A percentile compares a stretch with the other conserved stretches of the same genome.
phyloP scores from a whole-genome alignment of 139 green algal species.

The Deuterostichococcus epilithicus region DNA sequence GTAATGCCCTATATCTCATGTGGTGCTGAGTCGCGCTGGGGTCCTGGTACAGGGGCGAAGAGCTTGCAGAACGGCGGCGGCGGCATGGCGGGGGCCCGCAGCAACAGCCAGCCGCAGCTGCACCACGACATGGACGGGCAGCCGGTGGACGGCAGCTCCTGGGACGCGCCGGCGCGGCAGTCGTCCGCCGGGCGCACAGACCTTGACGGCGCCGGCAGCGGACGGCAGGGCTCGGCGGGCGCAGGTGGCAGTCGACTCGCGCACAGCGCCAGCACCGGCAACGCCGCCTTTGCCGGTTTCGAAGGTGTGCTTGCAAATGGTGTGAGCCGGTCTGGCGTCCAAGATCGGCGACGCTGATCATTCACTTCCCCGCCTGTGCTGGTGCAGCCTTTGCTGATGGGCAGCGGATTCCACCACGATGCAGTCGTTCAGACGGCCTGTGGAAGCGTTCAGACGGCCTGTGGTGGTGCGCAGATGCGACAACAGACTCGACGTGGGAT shows the following conservation, averaged over 20 bases:
- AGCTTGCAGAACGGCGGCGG: background rate
- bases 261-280: slow-evolving; percentile 3
- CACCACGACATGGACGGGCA: slow-evolving; percentile 12
- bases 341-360: background rate
- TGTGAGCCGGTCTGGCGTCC: background rate
- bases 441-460: too few relatives aligned
- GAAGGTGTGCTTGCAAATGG: slow-evolving; percentile 6
- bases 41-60: background rate
- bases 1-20: too few relatives aligned
- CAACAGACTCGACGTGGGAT: slow-evolving; percentile 7
- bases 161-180: background rate
- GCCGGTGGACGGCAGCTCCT: slow-evolving; percentile 1
- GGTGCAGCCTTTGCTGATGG: background rate
- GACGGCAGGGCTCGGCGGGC: slow-evolving; percentile 2
- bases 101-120: slow-evolving; percentile 9
- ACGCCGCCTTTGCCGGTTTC: slow-evolving; percentile 14
- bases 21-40: background rate
- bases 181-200: background rate
- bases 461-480: background rate
- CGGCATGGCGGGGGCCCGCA: background rate
- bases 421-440: background rate
- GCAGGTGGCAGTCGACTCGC: background rate
- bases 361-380: background rate
- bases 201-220: background rate
- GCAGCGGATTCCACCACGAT: background rate